Percentiles rank a stretch among this genome's conserved stretches.
Evolutionary conservation across 257 asterid genomes (phyloP).

Genomic region (Cordia subcordata): DNA sequence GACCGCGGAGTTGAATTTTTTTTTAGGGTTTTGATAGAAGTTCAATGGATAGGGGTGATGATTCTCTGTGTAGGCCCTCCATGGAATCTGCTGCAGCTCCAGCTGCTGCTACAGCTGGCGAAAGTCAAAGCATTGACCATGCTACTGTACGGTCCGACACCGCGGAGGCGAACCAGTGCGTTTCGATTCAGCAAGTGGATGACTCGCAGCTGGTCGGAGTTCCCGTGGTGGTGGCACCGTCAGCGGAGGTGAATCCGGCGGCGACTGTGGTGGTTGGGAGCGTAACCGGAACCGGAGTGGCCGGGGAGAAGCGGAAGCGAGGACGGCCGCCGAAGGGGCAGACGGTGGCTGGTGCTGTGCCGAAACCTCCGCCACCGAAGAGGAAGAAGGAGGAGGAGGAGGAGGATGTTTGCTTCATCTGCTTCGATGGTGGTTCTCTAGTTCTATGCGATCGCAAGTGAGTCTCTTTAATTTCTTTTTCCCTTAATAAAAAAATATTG

Average conservation of each 20-base stretch:
- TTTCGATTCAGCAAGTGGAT: slow-evolving; percentile 16
- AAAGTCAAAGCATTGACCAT: slow-evolving; percentile 48
- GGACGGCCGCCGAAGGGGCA: slow-evolving; percentile 67
- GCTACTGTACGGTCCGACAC: slow-evolving; percentile 26
- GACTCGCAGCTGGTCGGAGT: slow-evolving; percentile 26
- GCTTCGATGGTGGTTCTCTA: slow-evolving; percentile 93
- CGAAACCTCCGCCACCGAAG: slow-evolving; percentile 41
- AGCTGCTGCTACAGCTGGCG: slow-evolving; percentile 3
- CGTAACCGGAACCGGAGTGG: background rate
- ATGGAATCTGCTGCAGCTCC: slow-evolving; percentile 9
- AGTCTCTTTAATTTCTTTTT: slow-evolving; percentile 19
- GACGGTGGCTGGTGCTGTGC: slow-evolving; percentile 1
- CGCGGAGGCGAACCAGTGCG: slow-evolving; percentile 19
- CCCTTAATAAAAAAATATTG: no score
- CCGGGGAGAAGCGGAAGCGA: slow-evolving; percentile 52
- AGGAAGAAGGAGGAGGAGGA: slow-evolving; percentile 46
- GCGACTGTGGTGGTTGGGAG: slow-evolving; percentile 25
- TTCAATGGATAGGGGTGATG: slow-evolving; percentile 21
- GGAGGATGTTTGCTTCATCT: slow-evolving; percentile 93
- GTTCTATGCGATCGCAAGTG: slow-evolving; percentile 95
- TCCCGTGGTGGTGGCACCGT: slow-evolving; percentile 22
- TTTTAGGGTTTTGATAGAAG: slow-evolving; percentile 22
- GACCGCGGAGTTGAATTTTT: background rate
- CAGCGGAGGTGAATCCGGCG: slow-evolving; percentile 4
- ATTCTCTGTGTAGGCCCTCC: slow-evolving; percentile 11